Percentiles rank a stretch among this genome's conserved stretches.
Conservation (phyloP, 2,329 filamentous ascomycete genomes). For the Venturia effusa region DNA sequence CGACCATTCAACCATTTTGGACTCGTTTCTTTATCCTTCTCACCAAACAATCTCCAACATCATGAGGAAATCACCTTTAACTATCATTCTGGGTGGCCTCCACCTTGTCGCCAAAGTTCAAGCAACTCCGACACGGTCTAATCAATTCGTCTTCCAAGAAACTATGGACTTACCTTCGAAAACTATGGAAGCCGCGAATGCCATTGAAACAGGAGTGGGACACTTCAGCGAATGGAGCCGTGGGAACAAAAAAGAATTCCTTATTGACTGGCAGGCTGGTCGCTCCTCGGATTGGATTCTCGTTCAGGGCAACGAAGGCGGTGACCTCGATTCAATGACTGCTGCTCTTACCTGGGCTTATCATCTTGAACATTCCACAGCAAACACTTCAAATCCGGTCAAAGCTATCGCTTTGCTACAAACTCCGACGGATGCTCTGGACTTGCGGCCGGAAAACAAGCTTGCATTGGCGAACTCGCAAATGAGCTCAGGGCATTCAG, state of each 20-base stretch:
- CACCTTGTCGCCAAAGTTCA: neutral
- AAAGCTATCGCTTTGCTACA: conserved; percentile 38
- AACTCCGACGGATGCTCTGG: conserved; percentile 34
- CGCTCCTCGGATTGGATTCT: conserved; percentile 33
- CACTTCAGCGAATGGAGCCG: conserved; percentile 41
- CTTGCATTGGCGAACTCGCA: conserved; percentile 33
- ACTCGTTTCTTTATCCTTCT: neutral
- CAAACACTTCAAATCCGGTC: conserved; percentile 30
- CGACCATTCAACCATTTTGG: too few species aligned
- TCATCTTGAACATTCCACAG: conserved; percentile 34
- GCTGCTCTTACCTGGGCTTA: conserved; percentile 38
- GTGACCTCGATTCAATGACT: conserved; percentile 34
- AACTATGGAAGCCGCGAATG: neutral
- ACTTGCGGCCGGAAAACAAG: conserved; percentile 38
- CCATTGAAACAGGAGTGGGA: conserved; percentile 27
- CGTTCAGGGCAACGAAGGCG: conserved; percentile 37
- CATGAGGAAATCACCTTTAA: neutral
- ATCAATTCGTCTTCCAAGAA: neutral
- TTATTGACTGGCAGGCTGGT: conserved; percentile 37
- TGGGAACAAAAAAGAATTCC: conserved; percentile 34
- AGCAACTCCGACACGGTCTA: neutral
- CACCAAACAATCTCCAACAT: neutral
- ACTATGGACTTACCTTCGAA: neutral
- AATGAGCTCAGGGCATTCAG: conserved; percentile 36
- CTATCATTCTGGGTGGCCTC: neutral